Conservation (phyloP, 805 yeast species). For the Starmerella bacillaris region DNA sequence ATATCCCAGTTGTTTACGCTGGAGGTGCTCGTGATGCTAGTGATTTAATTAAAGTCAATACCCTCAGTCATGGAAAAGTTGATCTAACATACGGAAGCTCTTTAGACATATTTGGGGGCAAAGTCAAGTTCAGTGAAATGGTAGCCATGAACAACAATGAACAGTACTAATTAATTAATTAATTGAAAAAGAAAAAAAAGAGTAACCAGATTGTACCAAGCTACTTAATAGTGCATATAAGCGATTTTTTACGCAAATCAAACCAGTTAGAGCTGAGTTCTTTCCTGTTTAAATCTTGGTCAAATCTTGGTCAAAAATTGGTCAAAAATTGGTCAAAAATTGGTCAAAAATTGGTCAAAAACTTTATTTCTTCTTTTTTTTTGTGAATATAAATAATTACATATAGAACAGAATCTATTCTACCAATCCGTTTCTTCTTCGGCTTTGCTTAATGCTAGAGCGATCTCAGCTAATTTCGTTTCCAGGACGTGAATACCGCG, state of each 20-base stretch:
- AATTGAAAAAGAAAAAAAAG: too few relatives aligned
- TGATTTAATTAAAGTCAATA: conserved; percentile 51
- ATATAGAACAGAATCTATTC: neutral
- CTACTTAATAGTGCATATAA: too few relatives aligned
- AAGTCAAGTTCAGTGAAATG: conserved; percentile 57
- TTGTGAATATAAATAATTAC: too few relatives aligned
- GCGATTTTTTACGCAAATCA: too few relatives aligned
- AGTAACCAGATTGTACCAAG: too few relatives aligned
- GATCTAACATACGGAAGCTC: conserved; percentile 90
- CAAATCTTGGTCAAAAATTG: too few relatives aligned
- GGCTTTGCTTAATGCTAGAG: conserved; percentile 36
- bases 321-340: too few relatives aligned
- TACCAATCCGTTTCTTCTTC: conserved; percentile 16
- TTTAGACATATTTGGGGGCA: conserved; percentile 87
- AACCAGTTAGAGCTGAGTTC: too few relatives aligned
- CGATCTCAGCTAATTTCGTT: conserved; percentile 75
- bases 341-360: too few relatives aligned
- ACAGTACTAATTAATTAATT: too few relatives aligned
- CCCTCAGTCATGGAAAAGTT: conserved; percentile 60
- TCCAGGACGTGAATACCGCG: conserved; percentile 74
- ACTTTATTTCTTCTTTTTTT: too few relatives aligned
- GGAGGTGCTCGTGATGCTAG: conserved; percentile 75
- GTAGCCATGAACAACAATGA: conserved; percentile 45
- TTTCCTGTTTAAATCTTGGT: too few relatives aligned
- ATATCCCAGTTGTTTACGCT: conserved; percentile 73